phyloP scores from a whole-genome alignment of 2,329 filamentous ascomycete species.

The Fusarium pseudonygamai region DNA sequence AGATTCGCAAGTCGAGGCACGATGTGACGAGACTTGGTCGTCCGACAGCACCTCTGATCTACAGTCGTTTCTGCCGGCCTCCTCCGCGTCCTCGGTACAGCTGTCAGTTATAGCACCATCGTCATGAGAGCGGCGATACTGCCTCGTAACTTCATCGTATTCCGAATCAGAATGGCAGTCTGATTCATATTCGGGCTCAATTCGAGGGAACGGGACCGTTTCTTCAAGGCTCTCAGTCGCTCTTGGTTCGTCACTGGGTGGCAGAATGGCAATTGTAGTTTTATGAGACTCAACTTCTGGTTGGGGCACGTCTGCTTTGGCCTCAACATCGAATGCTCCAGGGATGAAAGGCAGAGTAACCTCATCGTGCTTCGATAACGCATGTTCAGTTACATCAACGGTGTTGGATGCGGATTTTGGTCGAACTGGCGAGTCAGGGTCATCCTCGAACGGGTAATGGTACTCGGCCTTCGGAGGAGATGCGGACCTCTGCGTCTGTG shows the following conservation, averaged over 20 bases:
- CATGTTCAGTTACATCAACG: conserved; percentile 36
- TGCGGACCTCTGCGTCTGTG: conserved; percentile 35
- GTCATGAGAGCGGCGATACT: conserved; percentile 41
- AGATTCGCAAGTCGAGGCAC: conserved; percentile 54
- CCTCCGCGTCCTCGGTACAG: conserved; percentile 50
- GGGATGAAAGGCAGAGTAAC: conserved; percentile 35
- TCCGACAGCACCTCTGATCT: conserved; percentile 43
- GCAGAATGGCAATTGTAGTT: conserved; percentile 61
- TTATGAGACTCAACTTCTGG: conserved; percentile 44
- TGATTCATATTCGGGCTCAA: conserved; percentile 50
- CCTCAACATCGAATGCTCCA: conserved; percentile 49
- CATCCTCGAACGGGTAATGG: conserved; percentile 61
- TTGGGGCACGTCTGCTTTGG: conserved; percentile 45
- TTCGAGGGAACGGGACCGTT: conserved; percentile 47
- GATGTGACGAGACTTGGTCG: conserved; percentile 46
- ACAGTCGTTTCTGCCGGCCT: conserved; percentile 43
- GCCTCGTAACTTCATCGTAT: conserved; percentile 33
- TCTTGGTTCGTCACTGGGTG: conserved; percentile 47
- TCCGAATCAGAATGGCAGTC: conserved; percentile 53
- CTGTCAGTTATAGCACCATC: conserved; percentile 49
- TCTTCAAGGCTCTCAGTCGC: conserved; percentile 21
- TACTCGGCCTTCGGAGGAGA: conserved; percentile 54
- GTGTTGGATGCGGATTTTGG: conserved; percentile 4
- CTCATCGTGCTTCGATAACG: conserved; percentile 8
- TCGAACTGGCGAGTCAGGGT: conserved; percentile 43